Conservation (phyloP, 805 yeast genomes). For the Lipomyces yamadae region DNA sequence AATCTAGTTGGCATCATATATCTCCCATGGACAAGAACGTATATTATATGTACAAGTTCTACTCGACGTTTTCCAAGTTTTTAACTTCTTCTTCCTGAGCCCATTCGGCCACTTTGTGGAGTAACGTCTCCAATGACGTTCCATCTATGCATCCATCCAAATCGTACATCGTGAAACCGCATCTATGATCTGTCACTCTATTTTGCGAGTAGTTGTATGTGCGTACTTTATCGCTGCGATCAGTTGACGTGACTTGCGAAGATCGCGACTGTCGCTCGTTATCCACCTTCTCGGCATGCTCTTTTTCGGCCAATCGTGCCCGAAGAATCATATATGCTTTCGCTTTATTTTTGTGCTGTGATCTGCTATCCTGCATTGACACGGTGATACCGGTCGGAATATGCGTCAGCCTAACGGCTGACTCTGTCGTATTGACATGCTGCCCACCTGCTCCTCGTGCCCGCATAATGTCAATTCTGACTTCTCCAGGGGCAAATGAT, state of each 20-base stretch:
- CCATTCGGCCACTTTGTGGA: conserved; percentile 35
- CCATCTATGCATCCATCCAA: conserved; percentile 70
- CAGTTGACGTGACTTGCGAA: conserved; percentile 86
- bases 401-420: conserved; percentile 93
- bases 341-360: conserved; percentile 93
- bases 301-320: conserved; percentile 82
- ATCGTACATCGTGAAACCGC: conserved; percentile 79
- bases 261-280: conserved; percentile 70
- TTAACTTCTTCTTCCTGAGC: conserved; percentile 33
- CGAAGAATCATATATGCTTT: conserved; percentile 84
- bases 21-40: not conserved
- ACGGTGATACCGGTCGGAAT: conserved; percentile 89
- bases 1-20: not conserved
- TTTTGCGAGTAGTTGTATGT: conserved; percentile 94
- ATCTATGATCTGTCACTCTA: conserved; percentile 91
- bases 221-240: conserved; percentile 88
- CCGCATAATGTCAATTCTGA: conserved; percentile 94
- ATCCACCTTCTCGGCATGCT: conserved; percentile 64
- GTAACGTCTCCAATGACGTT: conserved; percentile 41
- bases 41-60: conserved; percentile 13
- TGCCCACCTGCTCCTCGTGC: conserved; percentile 98
- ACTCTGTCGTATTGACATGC: conserved; percentile 96
- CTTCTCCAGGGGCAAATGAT: conserved; percentile 81
- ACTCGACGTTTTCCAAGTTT: conserved; percentile 12
- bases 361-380: conserved; percentile 90